Base-by-base conservation (phyloP, 1,139 yeast genomes). In the Saccharomyces hybrid region DNA sequence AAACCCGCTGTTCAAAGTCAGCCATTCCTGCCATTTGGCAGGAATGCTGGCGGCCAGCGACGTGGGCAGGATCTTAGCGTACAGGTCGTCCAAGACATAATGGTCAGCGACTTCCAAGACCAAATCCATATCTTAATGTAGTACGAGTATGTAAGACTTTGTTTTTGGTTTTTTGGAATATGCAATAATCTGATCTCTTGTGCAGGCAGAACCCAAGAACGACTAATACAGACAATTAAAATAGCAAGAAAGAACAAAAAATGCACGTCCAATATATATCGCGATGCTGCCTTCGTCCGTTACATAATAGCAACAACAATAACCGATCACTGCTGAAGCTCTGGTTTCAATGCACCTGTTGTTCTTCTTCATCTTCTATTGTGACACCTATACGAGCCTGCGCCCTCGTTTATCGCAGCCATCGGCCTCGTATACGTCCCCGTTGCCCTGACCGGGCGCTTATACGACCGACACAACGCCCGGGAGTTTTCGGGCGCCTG, bases 71-170 rank as follows among this genome's bases (percentile, higher is more conserved):
- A 77, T 56, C 32, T 70, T 70, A 16, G 97, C 88, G 65, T 88
- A 91, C 11, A 80, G 75, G 68, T 75, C 76, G 73, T 91, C 99
- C 52, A 91, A 79, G 47, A 82, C 65, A 62, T 73, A 86, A 55
- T 86, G 78, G 72, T 91, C 99, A 54, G 77, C 73, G 42, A 82
- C 75, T 72, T 91, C 99, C 56, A 93, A 78, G 44, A 89, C 90
- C 68, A 91, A 75, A 84, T 91, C 99, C 99, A 91, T 91, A 55
- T 30, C 55, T 47, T 14, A 27, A 46, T 25, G 26, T 25, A 53
- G 41, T 16, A 25, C 42, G 34, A 31, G 14, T 50, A 6, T 5
- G 20, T 13, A 16, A 16, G 16, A 16, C 16, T 16, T 16, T 16
- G 16, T 30, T 20, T 11, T 49, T 34, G 4, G 1, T 20, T 32